phyloP scores from a whole-genome alignment of 352 stramenopile genomes.

The Globisporangium recalcitrans region DNA sequence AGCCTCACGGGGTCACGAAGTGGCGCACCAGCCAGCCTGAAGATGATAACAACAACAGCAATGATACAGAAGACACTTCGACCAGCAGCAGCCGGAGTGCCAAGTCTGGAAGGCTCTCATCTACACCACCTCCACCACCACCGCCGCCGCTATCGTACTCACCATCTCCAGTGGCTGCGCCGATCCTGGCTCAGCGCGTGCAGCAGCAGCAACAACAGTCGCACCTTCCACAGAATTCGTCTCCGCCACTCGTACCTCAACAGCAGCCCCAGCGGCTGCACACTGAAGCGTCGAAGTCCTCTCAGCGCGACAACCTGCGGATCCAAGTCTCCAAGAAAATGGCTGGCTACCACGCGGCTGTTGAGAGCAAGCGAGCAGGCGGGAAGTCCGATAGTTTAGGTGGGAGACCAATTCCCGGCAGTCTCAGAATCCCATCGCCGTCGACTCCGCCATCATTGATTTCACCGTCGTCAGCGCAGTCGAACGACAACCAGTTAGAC shows the following conservation, averaged over 20 bases:
- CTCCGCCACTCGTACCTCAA: constrained; percentile 3
- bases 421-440: constrained; percentile 13
- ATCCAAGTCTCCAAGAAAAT: constrained; percentile 82
- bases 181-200: constrained; percentile 8
- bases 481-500: constrained; percentile 20
- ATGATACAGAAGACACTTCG: background rate
- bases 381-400: background rate
- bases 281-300: constrained; percentile 13
- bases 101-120: background rate
- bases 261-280: constrained; percentile 1
- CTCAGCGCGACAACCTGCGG: constrained; percentile 48
- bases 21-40: constrained; percentile 11
- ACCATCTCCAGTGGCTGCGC: constrained; percentile 23
- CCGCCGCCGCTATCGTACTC: constrained; percentile 32
- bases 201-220: background rate
- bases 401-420: background rate
- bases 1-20: constrained; percentile 20
- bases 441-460: background rate
- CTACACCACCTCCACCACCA: background rate
- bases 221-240: constrained; percentile 14
- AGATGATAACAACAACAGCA: constrained; percentile 6
- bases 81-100: background rate
- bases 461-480: background rate
- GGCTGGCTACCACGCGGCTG: constrained; percentile 22
- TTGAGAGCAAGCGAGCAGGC: background rate